phyloP scores from a whole-genome alignment of 257 asterid genomes.

The Verbena officinalis region DNA sequence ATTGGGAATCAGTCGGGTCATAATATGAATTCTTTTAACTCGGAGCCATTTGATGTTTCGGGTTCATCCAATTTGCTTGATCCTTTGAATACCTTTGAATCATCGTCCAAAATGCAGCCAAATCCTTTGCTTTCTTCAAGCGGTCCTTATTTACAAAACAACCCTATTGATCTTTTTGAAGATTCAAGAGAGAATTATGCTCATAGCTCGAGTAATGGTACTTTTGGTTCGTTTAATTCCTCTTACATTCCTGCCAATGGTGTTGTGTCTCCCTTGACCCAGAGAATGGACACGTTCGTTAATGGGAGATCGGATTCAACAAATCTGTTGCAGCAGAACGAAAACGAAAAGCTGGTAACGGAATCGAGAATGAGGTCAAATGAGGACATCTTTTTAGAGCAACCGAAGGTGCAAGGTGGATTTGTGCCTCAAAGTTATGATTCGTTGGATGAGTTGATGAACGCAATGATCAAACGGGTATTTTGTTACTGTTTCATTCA shows the following conservation, averaged over 20 bases:
- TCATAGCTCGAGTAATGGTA: slow-evolving; percentile 34
- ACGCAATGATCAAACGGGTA: slow-evolving; percentile 58
- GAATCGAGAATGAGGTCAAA: slow-evolving; percentile 45
- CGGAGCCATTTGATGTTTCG: slow-evolving; percentile 47
- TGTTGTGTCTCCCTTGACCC: slow-evolving; percentile 31
- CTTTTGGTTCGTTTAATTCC: slow-evolving; percentile 36
- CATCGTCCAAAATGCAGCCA: slow-evolving; percentile 43
- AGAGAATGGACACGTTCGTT: slow-evolving; percentile 48
- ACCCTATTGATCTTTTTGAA: slow-evolving; percentile 43
- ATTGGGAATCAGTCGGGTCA: slow-evolving; percentile 46
- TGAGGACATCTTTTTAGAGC: slow-evolving; percentile 53
- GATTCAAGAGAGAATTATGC: slow-evolving; percentile 49
- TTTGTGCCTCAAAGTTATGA: slow-evolving; percentile 37
- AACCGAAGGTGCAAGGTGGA: slow-evolving; percentile 55
- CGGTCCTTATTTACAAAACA: slow-evolving; percentile 42
- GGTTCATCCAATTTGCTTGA: slow-evolving; percentile 54
- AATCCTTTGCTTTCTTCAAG: slow-evolving; percentile 46
- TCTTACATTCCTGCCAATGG: slow-evolving; percentile 47
- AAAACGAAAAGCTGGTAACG: slow-evolving; percentile 35
- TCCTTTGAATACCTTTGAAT: slow-evolving; percentile 45
- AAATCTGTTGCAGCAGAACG: slow-evolving; percentile 44
- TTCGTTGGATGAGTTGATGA: slow-evolving; percentile 43
- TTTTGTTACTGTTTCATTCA: neutral
- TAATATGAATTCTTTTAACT: slow-evolving; percentile 44
- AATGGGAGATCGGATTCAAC: slow-evolving; percentile 47